Base-by-base conservation (phyloP, 257 asterid genomes). In the Leptodermis oblonga region DNA sequence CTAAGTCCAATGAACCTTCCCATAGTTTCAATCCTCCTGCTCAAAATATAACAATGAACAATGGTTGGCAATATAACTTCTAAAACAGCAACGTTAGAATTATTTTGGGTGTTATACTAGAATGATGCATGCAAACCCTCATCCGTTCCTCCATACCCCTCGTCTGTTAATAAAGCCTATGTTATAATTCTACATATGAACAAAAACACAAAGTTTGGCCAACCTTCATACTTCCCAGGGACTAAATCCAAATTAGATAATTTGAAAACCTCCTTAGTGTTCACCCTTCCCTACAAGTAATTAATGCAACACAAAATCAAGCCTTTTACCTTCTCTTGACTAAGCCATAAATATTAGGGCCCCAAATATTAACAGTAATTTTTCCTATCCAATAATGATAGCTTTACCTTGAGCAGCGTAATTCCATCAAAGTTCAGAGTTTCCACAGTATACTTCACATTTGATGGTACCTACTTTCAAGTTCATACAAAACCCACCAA, bases 201-300 rank as follows among this genome's bases (percentile, higher is more conserved):
- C 10, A 36, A 26, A 13, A 62, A 13, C 1, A 45, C 14, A 41
- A 30, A 33, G 7, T 56, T 30, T 30, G 37, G 52, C 83, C 15
- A 41, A 92, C 99, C 97, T 94, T 94, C 99, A 64, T 94, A 94
- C 80, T 91, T 89, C 2, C 99, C 99, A 0, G 97, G 99, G 67
- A 87, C 92, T 70, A 94, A 87, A 86, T 94, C 99, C 20, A 96
- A 87, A 82, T 94, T 83, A 34, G 92, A 76, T 71, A 91, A 65
- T 62, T 90, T 75, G 72, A 91, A 94, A 45, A 94, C 95, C 74
- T 94, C 97, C 73, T 83, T 82, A 51, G 97, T 94, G 77, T 88
- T 91, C 77, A 91, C 97, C 77, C 97, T 86, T 65, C 97, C 99
- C 97, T 93, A 51, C 39, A 76, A 54, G 62, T 77, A 76, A n/a